Conservation (phyloP, 257 asterid species). For the Penstemon eatonii region DNA sequence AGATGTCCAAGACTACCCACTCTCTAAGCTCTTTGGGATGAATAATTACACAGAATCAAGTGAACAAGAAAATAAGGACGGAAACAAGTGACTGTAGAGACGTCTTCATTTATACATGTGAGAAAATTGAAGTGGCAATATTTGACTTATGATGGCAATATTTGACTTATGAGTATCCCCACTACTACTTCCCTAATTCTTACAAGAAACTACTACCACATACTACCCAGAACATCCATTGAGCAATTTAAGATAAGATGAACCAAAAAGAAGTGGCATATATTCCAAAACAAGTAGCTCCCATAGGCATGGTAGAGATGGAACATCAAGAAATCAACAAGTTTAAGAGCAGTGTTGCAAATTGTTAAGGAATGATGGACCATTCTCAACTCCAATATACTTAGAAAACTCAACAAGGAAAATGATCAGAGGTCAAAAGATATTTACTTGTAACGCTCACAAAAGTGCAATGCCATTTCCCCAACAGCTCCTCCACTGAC, state of each 20-base stretch:
- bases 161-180: neutral
- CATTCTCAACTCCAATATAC: conserved; percentile 7
- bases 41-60: too few relatives aligned
- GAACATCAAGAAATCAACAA: neutral
- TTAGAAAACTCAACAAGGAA: conserved; percentile 12
- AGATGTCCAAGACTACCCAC: too few relatives aligned
- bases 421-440: conserved; percentile 16
- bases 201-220: neutral
- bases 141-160: too few relatives aligned
- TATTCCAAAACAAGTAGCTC: conserved; percentile 8
- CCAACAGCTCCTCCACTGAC: conserved; percentile 95
- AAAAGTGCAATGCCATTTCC: conserved; percentile 98
- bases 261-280: neutral
- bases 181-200: neutral
- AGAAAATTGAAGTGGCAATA: conserved; percentile 8
- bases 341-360: conserved; percentile 11
- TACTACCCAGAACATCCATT: neutral
- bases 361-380: neutral
- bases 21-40: too few relatives aligned
- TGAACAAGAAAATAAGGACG: too few relatives aligned
- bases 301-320: neutral
- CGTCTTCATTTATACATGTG: neutral
- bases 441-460: conserved; percentile 90
- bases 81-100: too few relatives aligned
- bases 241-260: neutral